These are phyloP conservation scores for Leptodontidium sp. DNA, from an alignment of 2,329 filamentous ascomycete species.

Conservation along the genomic window DNA sequence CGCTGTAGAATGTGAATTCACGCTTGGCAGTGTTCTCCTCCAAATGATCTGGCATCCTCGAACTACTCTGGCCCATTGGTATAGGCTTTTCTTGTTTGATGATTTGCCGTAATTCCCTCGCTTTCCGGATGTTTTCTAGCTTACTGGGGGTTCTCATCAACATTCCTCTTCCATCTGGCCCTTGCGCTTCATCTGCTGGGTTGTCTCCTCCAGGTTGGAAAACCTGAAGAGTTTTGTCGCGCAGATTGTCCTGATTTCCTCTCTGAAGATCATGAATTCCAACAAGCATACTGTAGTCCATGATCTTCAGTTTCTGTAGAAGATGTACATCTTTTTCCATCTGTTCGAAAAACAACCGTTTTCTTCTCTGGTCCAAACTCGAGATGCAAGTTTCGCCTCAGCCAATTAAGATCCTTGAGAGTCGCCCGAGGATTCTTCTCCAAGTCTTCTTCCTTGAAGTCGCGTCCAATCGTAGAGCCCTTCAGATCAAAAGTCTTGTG, in stretches of 20 bases:
- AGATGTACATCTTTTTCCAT: slow-evolving; percentile 87
- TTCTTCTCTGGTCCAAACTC: slow-evolving; percentile 92
- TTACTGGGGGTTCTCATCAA: slow-evolving; percentile 93
- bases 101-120: slow-evolving; percentile 87
- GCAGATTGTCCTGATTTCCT: slow-evolving; percentile 94
- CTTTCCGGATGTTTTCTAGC: slow-evolving; percentile 89
- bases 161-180: slow-evolving; percentile 54
- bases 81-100: slow-evolving; percentile 92
- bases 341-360: slow-evolving; percentile 86
- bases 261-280: slow-evolving; percentile 91
- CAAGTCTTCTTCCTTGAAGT: slow-evolving; percentile 88
- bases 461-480: slow-evolving; percentile 91
- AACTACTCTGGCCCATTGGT: slow-evolving; percentile 84
- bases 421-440: slow-evolving; percentile 91
- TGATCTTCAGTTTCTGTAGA: slow-evolving; percentile 89
- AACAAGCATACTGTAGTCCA: slow-evolving; percentile 97
- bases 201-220: slow-evolving; percentile 86
- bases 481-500: slow-evolving; percentile 97
- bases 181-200: slow-evolving; percentile 60
- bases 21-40: slow-evolving; percentile 75
- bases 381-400: slow-evolving; percentile 83
- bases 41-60: slow-evolving; percentile 90
- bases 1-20: slow-evolving; percentile 86
- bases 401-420: slow-evolving; percentile 96
- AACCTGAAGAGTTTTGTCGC: slow-evolving; percentile 87